Percentiles rank a stretch among this genome's conserved stretches.
Evolutionary conservation across 202 grass and related monocot genomes (phyloP).

Genomic region (Brachypodium distachyon): DNA sequence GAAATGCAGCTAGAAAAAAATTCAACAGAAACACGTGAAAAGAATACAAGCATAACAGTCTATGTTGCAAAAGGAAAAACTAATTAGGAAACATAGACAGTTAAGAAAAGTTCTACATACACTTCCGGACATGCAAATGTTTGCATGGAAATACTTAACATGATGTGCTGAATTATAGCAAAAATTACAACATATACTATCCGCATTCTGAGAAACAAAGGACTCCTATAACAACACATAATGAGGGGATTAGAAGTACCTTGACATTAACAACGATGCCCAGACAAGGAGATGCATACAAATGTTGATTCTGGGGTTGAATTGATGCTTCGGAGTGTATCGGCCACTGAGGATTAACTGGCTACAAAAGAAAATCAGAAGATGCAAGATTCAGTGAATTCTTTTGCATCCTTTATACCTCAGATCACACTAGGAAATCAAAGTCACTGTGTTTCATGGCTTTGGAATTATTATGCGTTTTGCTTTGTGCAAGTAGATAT

Average conservation of each 20-base stretch:
- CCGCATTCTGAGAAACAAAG: no score
- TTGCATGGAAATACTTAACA: neutral
- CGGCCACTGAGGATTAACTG: slow-evolving; percentile 29
- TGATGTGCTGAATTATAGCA: neutral
- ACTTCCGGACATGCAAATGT: neutral
- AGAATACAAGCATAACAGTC: neutral
- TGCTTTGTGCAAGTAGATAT: neutral
- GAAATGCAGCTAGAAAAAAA: neutral
- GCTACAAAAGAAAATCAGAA: slow-evolving; percentile 22
- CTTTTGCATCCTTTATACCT: neutral
- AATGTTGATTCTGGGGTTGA: slow-evolving; percentile 30
- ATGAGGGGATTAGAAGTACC: slow-evolving; percentile 36
- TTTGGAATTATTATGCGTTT: neutral
- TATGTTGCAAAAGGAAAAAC: neutral
- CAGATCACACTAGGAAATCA: neutral
- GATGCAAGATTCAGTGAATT: neutral
- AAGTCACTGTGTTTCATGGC: neutral
- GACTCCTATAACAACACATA: no score
- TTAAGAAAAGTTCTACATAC: neutral
- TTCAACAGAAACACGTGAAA: neutral
- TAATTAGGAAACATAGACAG: neutral
- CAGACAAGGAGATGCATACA: slow-evolving; percentile 26
- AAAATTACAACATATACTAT: no score
- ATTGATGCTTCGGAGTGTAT: slow-evolving; percentile 15
- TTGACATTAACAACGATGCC: slow-evolving; percentile 40